Percentiles rank a stretch among this genome's conserved stretches.
Conservation (phyloP, 116 monocot species). For the Cymodocea nodosa region DNA sequence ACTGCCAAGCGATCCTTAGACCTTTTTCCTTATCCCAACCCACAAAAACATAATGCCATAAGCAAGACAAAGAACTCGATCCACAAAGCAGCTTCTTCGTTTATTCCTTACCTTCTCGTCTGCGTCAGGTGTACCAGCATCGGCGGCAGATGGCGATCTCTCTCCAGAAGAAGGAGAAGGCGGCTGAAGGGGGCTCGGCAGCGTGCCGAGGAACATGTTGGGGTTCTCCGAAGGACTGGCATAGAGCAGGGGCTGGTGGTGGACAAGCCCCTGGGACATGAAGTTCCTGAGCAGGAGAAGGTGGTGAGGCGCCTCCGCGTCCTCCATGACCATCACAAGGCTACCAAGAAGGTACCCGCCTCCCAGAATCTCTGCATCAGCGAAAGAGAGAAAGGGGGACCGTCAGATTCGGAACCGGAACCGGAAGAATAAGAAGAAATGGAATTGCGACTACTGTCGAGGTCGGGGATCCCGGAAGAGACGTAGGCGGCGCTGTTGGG, state of each 20-base stretch:
- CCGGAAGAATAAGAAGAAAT: not conserved
- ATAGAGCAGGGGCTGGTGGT: constrained; percentile 66
- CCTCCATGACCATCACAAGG: constrained; percentile 86
- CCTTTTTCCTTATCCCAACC: constrained; percentile 19
- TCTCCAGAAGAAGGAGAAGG: constrained; percentile 7
- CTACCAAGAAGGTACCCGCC: constrained; percentile 77
- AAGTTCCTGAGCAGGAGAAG: constrained; percentile 69
- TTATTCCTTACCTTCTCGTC: constrained; percentile 2
- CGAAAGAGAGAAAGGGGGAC: not conserved
- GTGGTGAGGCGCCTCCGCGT: constrained; percentile 86
- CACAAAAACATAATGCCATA: not conserved
- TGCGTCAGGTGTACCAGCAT: not conserved
- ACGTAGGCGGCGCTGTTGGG: constrained; percentile 29
- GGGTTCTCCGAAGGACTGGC: constrained; percentile 52
- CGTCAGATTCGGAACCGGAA: not conserved
- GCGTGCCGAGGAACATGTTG: constrained; percentile 64
- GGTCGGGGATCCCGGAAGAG: constrained; percentile 68
- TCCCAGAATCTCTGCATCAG: constrained; percentile 43
- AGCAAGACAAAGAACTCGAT: not conserved
- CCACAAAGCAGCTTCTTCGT: not conserved
- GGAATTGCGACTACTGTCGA: constrained; percentile 30
- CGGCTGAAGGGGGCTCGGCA: constrained; percentile 39
- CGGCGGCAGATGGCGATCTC: not conserved
- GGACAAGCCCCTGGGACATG: constrained; percentile 86
- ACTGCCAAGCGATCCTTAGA: constrained; percentile 93